Conservation (phyloP, 495 filamentous ascomycete species). For the Trichoderma orchidacearum region DNA sequence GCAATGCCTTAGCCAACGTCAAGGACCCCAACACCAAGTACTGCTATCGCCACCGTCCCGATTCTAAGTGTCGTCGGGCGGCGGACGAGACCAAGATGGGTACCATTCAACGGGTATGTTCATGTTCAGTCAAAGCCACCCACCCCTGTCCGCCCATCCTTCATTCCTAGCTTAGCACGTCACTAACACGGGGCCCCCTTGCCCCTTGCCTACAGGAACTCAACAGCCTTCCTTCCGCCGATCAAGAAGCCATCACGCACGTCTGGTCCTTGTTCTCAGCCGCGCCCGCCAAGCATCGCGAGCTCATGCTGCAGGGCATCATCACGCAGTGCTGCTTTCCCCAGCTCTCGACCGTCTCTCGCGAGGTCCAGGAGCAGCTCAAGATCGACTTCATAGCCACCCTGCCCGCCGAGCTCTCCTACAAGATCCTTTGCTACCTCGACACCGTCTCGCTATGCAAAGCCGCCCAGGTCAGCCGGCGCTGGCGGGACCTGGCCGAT, state of each 20-base stretch:
- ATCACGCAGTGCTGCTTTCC: constrained; percentile 94
- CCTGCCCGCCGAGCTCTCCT: constrained; percentile 78
- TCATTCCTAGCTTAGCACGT: background rate
- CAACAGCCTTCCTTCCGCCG: constrained; percentile 62
- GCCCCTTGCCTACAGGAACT: constrained; percentile 43
- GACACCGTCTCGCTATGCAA: constrained; percentile 96
- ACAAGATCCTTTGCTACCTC: constrained; percentile 84
- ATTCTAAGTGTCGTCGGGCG: constrained; percentile 82
- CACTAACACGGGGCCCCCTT: background rate
- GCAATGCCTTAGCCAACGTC: constrained; percentile 10
- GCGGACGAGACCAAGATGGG: constrained; percentile 94
- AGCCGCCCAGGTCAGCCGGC: constrained; percentile 83
- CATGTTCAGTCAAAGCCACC: no score
- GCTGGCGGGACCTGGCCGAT: constrained; percentile 79
- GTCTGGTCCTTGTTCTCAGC: constrained; percentile 97
- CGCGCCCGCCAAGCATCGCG: constrained; percentile 81
- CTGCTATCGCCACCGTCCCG: constrained; percentile 91
- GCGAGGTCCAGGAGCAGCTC: constrained; percentile 77
- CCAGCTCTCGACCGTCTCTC: constrained; percentile 82
- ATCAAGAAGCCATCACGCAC: constrained; percentile 88
- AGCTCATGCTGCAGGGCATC: constrained; percentile 90
- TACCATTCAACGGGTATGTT: constrained; percentile 67
- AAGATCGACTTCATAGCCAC: constrained; percentile 90
- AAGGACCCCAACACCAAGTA: constrained; percentile 70
- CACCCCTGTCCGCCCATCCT: no score